These are phyloP conservation scores for Lolium perenne DNA, from an alignment of 176 grass and related monocot species.

Conservation along the genomic window DNA sequence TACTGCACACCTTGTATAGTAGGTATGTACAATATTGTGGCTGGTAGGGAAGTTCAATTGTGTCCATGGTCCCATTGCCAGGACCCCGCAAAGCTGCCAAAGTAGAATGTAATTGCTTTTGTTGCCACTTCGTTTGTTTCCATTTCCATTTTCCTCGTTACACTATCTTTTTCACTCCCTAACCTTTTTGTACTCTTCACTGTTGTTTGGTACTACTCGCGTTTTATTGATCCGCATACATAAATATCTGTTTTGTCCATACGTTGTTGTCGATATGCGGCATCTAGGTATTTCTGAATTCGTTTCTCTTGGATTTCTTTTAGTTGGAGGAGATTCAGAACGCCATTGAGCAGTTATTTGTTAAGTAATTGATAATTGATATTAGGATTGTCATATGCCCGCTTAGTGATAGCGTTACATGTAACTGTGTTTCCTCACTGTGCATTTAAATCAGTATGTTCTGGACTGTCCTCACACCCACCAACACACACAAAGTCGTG, in stretches of 20 bases:
- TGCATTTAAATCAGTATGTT: conserved; percentile 19
- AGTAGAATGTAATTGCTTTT: not conserved
- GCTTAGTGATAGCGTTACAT: not conserved
- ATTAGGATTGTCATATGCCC: not conserved
- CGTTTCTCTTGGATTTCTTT: conserved; percentile 11
- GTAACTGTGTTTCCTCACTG: not conserved
- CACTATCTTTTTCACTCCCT: not conserved
- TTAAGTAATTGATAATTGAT: conserved; percentile 35
- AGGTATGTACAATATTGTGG: not conserved
- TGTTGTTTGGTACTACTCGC: not conserved
- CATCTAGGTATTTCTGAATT: not conserved
- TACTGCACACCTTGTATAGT: conserved; percentile 3
- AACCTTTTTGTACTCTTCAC: not conserved
- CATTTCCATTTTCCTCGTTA: not conserved
- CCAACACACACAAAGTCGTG: not conserved
- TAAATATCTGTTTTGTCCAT: not conserved
- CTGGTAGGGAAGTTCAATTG: conserved; percentile 20
- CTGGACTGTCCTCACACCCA: not conserved
- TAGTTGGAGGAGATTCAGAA: conserved; percentile 17
- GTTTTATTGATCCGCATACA: not conserved
- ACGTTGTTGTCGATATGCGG: not conserved
- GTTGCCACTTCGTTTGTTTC: not conserved
- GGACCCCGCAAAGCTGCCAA: not conserved
- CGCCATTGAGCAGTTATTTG: not conserved
- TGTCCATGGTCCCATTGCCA: conserved; percentile 18